Percentiles rank a stretch among this genome's conserved stretches.
These are phyloP conservation scores for Podospora tetraspora DNA, from an alignment of 495 filamentous ascomycete genomes.

Conservation along the genomic window DNA sequence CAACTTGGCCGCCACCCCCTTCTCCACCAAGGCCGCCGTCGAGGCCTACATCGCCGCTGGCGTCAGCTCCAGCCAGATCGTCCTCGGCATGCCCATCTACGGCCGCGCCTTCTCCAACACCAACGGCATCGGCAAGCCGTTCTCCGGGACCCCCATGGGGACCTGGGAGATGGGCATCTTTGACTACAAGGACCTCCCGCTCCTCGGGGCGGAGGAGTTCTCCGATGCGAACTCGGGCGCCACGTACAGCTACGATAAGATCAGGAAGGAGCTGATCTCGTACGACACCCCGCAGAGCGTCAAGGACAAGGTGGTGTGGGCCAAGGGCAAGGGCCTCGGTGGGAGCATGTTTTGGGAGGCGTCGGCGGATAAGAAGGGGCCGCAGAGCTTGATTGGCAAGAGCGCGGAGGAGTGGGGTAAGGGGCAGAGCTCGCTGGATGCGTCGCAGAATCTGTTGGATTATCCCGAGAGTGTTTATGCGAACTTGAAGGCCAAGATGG, in stretches of 20 bases:
- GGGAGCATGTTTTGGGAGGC: slow-evolving; percentile 94
- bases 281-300: slow-evolving; percentile 68
- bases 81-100: slow-evolving; percentile 83
- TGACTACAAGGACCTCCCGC: slow-evolving; percentile 69
- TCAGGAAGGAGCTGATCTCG: slow-evolving; percentile 55
- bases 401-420: slow-evolving; percentile 36
- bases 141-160: slow-evolving; percentile 57
- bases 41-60: slow-evolving; percentile 59
- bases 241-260: slow-evolving; percentile 64
- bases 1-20: slow-evolving; percentile 58
- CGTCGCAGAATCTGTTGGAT: slow-evolving; percentile 31
- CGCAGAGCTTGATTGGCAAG: slow-evolving; percentile 58
- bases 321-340: slow-evolving; percentile 57
- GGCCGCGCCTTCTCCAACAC: slow-evolving; percentile 73
- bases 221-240: slow-evolving; percentile 38
- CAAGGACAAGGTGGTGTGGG: slow-evolving; percentile 58
- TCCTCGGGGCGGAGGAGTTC: not conserved
- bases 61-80: slow-evolving; percentile 56
- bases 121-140: slow-evolving; percentile 60
- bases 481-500: slow-evolving; percentile 31
- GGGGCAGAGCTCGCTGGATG: no score
- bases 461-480: slow-evolving; percentile 42
- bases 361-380: slow-evolving; percentile 59
- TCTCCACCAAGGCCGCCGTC: slow-evolving; percentile 62
- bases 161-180: slow-evolving; percentile 75